phyloP scores from a whole-genome alignment of 768 basidiomycete species.

The Hydnomerulius pinastri region DNA sequence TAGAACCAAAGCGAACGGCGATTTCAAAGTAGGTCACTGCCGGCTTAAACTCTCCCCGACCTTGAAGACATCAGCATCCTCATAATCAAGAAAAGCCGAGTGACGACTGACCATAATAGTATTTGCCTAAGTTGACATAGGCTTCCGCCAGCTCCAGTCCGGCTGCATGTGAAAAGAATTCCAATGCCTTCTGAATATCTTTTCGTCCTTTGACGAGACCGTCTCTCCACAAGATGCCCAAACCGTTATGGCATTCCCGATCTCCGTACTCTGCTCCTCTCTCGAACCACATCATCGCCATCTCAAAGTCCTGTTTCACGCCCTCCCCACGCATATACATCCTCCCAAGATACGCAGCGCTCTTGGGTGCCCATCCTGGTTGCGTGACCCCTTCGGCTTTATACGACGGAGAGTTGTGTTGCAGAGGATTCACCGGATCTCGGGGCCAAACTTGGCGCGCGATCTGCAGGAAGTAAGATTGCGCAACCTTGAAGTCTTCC shows the following conservation, averaged over 20 bases:
- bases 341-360: conserved; percentile 87
- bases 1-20: conserved; percentile 85
- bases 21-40: conserved; percentile 81
- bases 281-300: conserved; percentile 94
- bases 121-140: conserved; percentile 86
- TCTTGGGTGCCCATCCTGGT: conserved; percentile 68
- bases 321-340: conserved; percentile 97
- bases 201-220: conserved; percentile 72
- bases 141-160: conserved; percentile 90
- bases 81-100: background rate
- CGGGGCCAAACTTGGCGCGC: conserved; percentile 86
- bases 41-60: conserved; percentile 60
- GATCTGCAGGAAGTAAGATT: conserved; percentile 81
- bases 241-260: conserved; percentile 83
- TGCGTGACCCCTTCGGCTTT: conserved; percentile 55
- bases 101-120: conserved; percentile 55
- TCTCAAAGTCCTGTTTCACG: conserved; percentile 67
- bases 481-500: conserved; percentile 74
- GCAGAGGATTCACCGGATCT: conserved; percentile 63
- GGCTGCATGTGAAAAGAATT: conserved; percentile 77
- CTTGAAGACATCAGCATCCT: conserved; percentile 40
- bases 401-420: conserved; percentile 39
- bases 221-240: conserved; percentile 93
- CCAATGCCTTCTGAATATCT: conserved; percentile 64
- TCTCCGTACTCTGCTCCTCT: conserved; percentile 81